phyloP scores from a whole-genome alignment of 2,329 filamentous ascomycete genomes.

The Fusarium piperis region DNA sequence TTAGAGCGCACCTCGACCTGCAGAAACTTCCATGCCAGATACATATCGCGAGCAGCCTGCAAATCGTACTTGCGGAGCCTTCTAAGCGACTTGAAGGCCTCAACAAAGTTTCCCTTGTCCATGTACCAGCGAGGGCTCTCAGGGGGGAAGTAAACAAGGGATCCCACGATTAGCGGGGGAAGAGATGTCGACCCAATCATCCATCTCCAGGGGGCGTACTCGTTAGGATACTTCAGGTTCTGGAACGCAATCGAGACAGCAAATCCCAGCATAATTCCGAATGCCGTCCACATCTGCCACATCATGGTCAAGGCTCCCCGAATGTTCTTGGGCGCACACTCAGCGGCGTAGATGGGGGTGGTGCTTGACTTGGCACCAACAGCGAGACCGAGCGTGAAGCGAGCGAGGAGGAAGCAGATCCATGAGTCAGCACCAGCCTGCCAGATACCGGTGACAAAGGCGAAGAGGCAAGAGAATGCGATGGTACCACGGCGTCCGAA shows the following conservation, averaged over 20 bases:
- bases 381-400: slow-evolving; percentile 74
- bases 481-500: slow-evolving; percentile 72
- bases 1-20: slow-evolving; percentile 41
- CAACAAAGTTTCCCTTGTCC: slow-evolving; percentile 54
- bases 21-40: slow-evolving; percentile 55
- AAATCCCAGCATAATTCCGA: slow-evolving; percentile 58
- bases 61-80: slow-evolving; percentile 57
- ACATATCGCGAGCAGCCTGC: slow-evolving; percentile 61
- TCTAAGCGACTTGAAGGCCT: slow-evolving; percentile 57
- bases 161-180: slow-evolving; percentile 62
- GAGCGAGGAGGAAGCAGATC: slow-evolving; percentile 68
- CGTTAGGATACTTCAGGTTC: slow-evolving; percentile 58
- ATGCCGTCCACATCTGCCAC: slow-evolving; percentile 62
- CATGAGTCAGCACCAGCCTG: slow-evolving; percentile 57
- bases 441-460: slow-evolving; percentile 59
- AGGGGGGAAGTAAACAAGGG: slow-evolving; percentile 70
- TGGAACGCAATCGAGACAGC: slow-evolving; percentile 62
- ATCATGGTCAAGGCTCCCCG: slow-evolving; percentile 82
- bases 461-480: slow-evolving; percentile 66
- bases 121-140: slow-evolving; percentile 63
- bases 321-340: slow-evolving; percentile 72
- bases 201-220: slow-evolving; percentile 61
- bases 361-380: slow-evolving; percentile 72
- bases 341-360: slow-evolving; percentile 77
- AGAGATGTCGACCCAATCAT: slow-evolving; percentile 68